Conservation (phyloP, 805 yeast species). For the Pichia exigua region DNA sequence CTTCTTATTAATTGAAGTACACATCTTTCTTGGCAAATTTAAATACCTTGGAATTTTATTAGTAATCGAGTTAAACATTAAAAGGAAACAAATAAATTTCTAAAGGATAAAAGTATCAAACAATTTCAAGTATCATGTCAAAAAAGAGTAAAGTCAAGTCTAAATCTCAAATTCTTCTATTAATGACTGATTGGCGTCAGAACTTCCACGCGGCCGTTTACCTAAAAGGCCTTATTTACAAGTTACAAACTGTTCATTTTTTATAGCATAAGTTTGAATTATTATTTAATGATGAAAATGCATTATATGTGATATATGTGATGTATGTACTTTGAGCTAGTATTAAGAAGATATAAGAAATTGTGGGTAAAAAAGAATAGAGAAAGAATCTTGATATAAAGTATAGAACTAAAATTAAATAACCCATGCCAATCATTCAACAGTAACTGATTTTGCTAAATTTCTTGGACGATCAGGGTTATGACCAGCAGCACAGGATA, state of each 20-base stretch:
- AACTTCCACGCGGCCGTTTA: background rate
- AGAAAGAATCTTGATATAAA: background rate
- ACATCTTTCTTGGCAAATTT: background rate
- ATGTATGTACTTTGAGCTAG: background rate
- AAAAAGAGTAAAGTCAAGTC: no score
- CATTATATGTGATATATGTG: background rate
- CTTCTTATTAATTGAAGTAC: background rate
- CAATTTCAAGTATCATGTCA: background rate
- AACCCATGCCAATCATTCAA: slow-evolving; percentile 45
- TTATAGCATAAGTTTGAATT: background rate
- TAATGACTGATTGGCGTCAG: background rate
- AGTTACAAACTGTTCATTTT: no score
- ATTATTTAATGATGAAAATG: background rate
- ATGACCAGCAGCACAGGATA: slow-evolving; percentile 89
- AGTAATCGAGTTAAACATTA: background rate
- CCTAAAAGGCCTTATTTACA: background rate
- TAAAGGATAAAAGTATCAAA: background rate
- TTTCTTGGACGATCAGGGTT: slow-evolving; percentile 99
- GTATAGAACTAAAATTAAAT: background rate
- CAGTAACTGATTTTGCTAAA: slow-evolving; percentile 97
- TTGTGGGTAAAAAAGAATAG: background rate
- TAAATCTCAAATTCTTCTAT: no score
- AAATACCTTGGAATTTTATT: background rate
- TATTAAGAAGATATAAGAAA: background rate
- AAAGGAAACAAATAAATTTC: background rate